phyloP scores from a whole-genome alignment of 306 rosid genomes.

The Prunus davidiana region DNA sequence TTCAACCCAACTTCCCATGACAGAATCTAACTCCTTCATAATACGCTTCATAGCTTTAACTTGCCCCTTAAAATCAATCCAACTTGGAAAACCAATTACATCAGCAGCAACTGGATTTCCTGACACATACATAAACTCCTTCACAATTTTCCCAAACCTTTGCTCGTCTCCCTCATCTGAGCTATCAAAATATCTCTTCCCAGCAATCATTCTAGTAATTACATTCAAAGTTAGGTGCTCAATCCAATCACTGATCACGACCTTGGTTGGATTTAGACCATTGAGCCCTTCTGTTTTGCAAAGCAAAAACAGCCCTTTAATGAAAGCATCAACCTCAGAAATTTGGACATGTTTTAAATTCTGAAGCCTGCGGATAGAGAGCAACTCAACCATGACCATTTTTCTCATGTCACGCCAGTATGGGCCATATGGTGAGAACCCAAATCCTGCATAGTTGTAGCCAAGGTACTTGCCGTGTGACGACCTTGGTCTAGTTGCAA shows the following conservation, averaged over 20 bases:
- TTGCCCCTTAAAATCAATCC: conserved; percentile 35
- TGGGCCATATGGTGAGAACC: neutral
- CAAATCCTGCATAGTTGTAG: conserved; percentile 23
- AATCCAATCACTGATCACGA: conserved; percentile 43
- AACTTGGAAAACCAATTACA: conserved; percentile 42
- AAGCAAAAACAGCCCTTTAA: conserved; percentile 13
- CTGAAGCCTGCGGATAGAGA: conserved; percentile 44
- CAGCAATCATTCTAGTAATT: conserved; percentile 40
- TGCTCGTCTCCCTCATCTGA: conserved; percentile 34
- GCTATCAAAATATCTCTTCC: conserved; percentile 47
- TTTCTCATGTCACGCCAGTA: conserved; percentile 35
- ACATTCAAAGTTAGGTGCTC: conserved; percentile 41
- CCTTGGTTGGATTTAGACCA: conserved; percentile 13
- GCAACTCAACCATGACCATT: conserved; percentile 38
- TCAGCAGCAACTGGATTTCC: conserved; percentile 47
- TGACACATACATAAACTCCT: conserved; percentile 44
- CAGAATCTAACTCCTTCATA: conserved; percentile 39
- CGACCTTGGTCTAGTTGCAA: conserved; percentile 43
- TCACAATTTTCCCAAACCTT: conserved; percentile 38
- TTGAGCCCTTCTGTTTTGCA: neutral
- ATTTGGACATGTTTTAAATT: conserved; percentile 21
- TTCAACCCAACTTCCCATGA: conserved; percentile 49
- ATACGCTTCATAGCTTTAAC: conserved; percentile 44
- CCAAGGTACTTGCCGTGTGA: conserved; percentile 46
- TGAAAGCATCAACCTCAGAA: conserved; percentile 31